phyloP scores from a whole-genome alignment of 345 rosid species.

The Isatis tinctoria region DNA sequence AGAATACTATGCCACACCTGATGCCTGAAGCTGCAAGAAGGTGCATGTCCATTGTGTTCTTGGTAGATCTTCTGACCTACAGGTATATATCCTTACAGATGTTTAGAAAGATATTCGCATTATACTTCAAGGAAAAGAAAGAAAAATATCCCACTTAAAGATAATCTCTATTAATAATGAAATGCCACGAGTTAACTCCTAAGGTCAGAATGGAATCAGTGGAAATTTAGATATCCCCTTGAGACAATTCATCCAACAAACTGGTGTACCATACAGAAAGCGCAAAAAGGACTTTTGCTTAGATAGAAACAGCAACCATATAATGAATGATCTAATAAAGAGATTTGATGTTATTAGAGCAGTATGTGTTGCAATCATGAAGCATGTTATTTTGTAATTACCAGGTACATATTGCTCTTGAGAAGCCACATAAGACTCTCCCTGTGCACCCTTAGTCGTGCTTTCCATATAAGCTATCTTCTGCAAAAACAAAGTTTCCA shows the following conservation, averaged over 20 bases:
- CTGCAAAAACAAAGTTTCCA: slow-evolving; percentile 18
- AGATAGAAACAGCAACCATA: background rate
- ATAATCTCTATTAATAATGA: background rate
- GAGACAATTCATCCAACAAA: background rate
- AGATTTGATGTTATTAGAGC: background rate
- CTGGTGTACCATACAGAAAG: background rate
- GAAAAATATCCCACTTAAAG: background rate
- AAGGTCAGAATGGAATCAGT: background rate
- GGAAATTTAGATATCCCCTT: background rate
- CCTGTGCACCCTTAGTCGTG: background rate
- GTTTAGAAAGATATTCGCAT: background rate
- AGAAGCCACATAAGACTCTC: background rate
- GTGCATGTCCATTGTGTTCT: slow-evolving; percentile 27
- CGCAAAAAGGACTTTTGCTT: background rate
- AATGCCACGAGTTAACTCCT: background rate
- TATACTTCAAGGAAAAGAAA: background rate
- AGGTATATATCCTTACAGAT: background rate
- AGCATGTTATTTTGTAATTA: background rate
- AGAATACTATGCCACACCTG: slow-evolving; percentile 42
- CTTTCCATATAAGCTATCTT: slow-evolving; percentile 17
- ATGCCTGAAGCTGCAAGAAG: slow-evolving; percentile 44
- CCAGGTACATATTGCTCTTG: slow-evolving; percentile 13
- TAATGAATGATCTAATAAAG: background rate
- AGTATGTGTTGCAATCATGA: background rate
- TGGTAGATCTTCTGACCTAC: slow-evolving; percentile 34